These are phyloP conservation scores for Saccharomyces hybrid DNA, from an alignment of 1,139 yeast genomes.

Conservation along the genomic window DNA sequence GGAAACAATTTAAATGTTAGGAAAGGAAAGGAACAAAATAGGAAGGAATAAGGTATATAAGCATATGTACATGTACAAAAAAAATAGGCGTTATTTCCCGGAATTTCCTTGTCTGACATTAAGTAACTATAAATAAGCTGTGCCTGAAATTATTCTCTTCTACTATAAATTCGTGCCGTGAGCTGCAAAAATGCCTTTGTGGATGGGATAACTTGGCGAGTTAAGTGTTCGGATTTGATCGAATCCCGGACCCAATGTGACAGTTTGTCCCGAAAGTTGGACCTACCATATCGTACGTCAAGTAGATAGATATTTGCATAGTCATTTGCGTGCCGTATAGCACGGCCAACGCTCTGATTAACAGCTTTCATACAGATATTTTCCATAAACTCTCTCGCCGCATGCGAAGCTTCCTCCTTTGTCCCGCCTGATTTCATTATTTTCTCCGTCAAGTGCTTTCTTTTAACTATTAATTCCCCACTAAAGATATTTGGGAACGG, in stretches of 20 bases:
- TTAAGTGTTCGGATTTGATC: constrained; percentile 18
- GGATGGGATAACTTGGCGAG: constrained; percentile 15
- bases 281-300: constrained; percentile 52
- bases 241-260: constrained; percentile 71
- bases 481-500: constrained; percentile 85
- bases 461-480: constrained; percentile 73
- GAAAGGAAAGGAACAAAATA: not conserved
- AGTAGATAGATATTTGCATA: constrained; percentile 68
- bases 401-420: constrained; percentile 23
- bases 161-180: not conserved
- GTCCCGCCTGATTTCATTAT: constrained; percentile 27
- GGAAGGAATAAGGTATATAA: not conserved
- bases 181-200: constrained; percentile 19
- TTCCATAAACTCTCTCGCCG: constrained; percentile 51
- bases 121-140: not conserved
- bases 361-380: constrained; percentile 87
- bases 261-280: constrained; percentile 51
- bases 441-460: constrained; percentile 53
- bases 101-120: not conserved
- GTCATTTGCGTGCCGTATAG: constrained; percentile 77
- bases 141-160: not conserved
- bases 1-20: not conserved
- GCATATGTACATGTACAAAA: not conserved
- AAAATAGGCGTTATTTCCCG: not conserved
- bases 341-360: constrained; percentile 88